Evolutionary conservation across 1,284 basidiomycete species (phyloP), one percentile per base, ranked within the genome.

Genomic region (Sanghuangporus weigelae): DNA sequence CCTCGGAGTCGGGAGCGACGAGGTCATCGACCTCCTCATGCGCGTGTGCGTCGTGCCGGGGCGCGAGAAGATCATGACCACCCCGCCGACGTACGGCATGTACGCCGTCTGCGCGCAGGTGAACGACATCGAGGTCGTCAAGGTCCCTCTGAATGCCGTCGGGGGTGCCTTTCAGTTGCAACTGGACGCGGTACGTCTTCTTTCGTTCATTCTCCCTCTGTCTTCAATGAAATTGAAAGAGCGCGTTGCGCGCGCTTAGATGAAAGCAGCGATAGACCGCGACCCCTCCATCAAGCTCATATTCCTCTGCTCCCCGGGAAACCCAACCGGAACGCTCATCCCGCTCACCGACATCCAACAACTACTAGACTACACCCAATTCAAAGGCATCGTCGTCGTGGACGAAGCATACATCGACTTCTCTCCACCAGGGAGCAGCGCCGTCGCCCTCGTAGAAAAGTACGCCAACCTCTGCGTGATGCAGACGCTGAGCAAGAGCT

Each of bases 401-500:
- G 97, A 99, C 71, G 97, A 99, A 75, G 97, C 97, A 0, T 99
- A 99, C 76, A 93, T 99, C 71, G 97, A 99, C 74, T 99, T 99
- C 72, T 84, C 91, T 0, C 80, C 79, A 0, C 73, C 80, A 39
- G 81, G 81, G 8, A 77, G 81, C 46, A 92, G 87, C 57, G 92
- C 95, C 64, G 85, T 76, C 71, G 84, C 69, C 7, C 78, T 99
- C 23, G 80, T 97, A 57, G 80, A 86, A 63, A 84, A 93, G 60
- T 98, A 93, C 73, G 85, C 86, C 14, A 99, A 99, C 72, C 69
- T 99, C 5, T 90, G 93, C 70, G 95, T 99, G 12, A 86, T 94
- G 78, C 97, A 99, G 73, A 99, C 96, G 0, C 78, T 98, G 38
- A 96, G 93, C 76, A 99, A 99, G 74, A 90, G 94, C 68, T 98